Evolutionary conservation across 2,329 filamentous ascomycete species (phyloP).

Genomic region (Pestalotiopsis sp.): DNA sequence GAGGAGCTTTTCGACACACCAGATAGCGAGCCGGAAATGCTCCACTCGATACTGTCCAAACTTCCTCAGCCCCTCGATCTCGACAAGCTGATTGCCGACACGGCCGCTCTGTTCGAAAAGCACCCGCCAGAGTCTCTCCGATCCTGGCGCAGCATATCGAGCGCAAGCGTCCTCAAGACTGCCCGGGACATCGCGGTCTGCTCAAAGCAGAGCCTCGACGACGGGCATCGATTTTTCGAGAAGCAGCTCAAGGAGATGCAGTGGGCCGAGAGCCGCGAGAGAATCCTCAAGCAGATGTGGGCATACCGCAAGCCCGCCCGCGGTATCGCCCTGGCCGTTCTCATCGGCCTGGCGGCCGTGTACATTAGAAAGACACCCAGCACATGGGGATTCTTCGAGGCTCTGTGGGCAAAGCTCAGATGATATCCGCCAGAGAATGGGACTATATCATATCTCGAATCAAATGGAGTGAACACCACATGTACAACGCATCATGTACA

Average conservation of each 20-base stretch:
- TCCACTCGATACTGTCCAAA: slow-evolving; percentile 86
- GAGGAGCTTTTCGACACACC: slow-evolving; percentile 86
- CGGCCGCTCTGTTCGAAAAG: slow-evolving; percentile 63
- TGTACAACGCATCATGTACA: neutral
- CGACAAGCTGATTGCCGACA: slow-evolving; percentile 72
- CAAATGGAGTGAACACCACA: neutral
- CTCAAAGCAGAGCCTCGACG: slow-evolving; percentile 59
- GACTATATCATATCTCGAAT: neutral
- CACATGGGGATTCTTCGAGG: slow-evolving; percentile 19
- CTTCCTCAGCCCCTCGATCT: slow-evolving; percentile 81
- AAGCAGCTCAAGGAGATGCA: slow-evolving; percentile 74
- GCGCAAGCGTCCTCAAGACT: slow-evolving; percentile 83
- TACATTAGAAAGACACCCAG: slow-evolving; percentile 60
- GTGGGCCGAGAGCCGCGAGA: slow-evolving; percentile 62
- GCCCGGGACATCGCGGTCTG: slow-evolving; percentile 58
- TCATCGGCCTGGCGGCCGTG: slow-evolving; percentile 70
- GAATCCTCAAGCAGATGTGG: slow-evolving; percentile 56
- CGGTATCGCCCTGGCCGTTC: slow-evolving; percentile 64
- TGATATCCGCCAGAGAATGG: neutral
- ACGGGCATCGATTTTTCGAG: slow-evolving; percentile 71
- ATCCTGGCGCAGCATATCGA: slow-evolving; percentile 74
- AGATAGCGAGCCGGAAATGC: slow-evolving; percentile 84
- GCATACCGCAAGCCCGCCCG: slow-evolving; percentile 67
- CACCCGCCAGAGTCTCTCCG: slow-evolving; percentile 75
- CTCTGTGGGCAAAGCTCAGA: slow-evolving; percentile 5